These are phyloP conservation scores for Lactarius trivialis DNA, from an alignment of 768 basidiomycete genomes.

Conservation along the genomic window DNA sequence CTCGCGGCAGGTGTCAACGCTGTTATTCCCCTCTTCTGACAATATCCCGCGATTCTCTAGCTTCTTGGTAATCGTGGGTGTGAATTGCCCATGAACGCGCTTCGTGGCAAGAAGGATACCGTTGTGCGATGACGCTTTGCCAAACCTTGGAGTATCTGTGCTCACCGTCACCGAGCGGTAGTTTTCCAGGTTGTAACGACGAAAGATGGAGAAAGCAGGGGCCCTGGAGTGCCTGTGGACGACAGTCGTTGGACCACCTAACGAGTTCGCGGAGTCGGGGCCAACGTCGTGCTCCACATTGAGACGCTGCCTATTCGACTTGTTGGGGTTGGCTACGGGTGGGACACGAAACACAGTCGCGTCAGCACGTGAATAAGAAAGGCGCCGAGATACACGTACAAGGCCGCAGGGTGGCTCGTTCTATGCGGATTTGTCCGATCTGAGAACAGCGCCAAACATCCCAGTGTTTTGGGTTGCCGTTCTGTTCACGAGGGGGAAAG, in stretches of 20 bases:
- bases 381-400: conserved; percentile 8
- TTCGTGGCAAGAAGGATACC: too few species aligned
- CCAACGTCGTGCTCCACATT: conserved; percentile 52
- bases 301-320: conserved; percentile 63
- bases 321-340: conserved; percentile 39
- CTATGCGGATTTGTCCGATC: conserved; percentile 30
- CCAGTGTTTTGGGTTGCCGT: conserved; percentile 12
- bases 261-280: conserved; percentile 37
- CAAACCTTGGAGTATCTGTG: too few species aligned
- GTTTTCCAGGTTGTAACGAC: too few species aligned
- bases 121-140: too few species aligned
- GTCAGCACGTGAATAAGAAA: conserved; percentile 1
- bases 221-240: conserved; percentile 82
- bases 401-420: conserved; percentile 13
- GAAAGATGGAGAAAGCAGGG: conserved; percentile 60
- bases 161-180: too few species aligned
- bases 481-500: conserved; percentile 8
- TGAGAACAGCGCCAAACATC: conserved; percentile 28
- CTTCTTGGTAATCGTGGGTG: too few species aligned
- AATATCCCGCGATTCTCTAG: too few species aligned
- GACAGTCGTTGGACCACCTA: conserved; percentile 54
- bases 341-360: neutral
- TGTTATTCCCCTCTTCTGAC: too few species aligned
- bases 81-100: too few species aligned
- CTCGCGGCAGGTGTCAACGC: too few species aligned